Percentiles rank a stretch among this genome's conserved stretches.
Conservation (phyloP, 148 eudicot genomes). For the Vaccinium myrtillus region DNA sequence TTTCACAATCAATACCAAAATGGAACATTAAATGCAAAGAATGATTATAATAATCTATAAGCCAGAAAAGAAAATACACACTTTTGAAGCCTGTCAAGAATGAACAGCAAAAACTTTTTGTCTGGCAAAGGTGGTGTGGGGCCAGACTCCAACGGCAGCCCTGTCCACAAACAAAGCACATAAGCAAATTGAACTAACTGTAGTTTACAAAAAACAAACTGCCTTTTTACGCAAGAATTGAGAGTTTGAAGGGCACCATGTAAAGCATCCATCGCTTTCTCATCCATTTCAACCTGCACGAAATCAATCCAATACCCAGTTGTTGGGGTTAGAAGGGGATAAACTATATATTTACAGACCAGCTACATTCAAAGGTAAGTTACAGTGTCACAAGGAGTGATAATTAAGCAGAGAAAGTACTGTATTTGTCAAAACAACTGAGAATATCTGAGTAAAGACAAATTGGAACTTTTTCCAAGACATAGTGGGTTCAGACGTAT, state of each 20-base stretch:
- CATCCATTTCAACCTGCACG: slow-evolving; percentile 59
- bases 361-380: slow-evolving; percentile 16
- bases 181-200: slow-evolving; percentile 17
- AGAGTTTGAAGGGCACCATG: slow-evolving; percentile 46
- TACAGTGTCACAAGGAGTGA: slow-evolving; percentile 7
- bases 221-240: slow-evolving; percentile 19
- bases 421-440: slow-evolving; percentile 23
- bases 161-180: slow-evolving; percentile 50
- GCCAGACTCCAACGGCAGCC: slow-evolving; percentile 53
- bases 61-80: slow-evolving; percentile 30
- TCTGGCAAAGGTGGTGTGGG: slow-evolving; percentile 91
- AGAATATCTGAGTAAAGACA: slow-evolving; percentile 41
- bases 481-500: slow-evolving; percentile 17
- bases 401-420: slow-evolving; percentile 24
- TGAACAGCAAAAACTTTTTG: slow-evolving; percentile 76
- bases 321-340: not conserved
- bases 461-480: slow-evolving; percentile 34
- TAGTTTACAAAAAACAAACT: slow-evolving; percentile 9
- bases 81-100: slow-evolving; percentile 97
- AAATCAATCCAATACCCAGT: slow-evolving; percentile 24
- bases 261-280: slow-evolving; percentile 61
- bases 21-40: slow-evolving; percentile 2
- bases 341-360: not conserved
- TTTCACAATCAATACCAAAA: slow-evolving; percentile 17
- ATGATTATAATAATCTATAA: slow-evolving; percentile 18